Conservation (phyloP, 176 grass and related monocot genomes). For the Zoysia pacifica region DNA sequence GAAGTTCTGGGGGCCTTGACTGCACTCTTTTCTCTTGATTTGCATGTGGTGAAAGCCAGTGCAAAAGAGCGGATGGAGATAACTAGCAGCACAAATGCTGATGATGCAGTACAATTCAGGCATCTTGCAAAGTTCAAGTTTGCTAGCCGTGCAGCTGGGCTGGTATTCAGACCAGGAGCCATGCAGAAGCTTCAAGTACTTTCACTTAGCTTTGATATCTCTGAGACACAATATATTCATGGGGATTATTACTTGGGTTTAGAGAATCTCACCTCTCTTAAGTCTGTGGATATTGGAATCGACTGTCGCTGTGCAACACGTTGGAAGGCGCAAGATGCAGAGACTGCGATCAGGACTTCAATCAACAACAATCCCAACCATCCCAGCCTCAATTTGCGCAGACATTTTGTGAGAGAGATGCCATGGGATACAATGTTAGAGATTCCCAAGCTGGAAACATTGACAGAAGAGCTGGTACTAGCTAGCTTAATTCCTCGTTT, state of each 20-base stretch:
- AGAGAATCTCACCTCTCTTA: conserved; percentile 19
- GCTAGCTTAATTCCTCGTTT: no score
- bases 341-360: background rate
- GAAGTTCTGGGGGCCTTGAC: background rate
- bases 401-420: background rate
- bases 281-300: background rate
- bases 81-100: no score
- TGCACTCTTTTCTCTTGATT: background rate
- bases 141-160: background rate
- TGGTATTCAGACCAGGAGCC: conserved; percentile 8
- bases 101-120: background rate
- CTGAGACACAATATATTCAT: background rate
- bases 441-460: background rate
- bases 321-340: background rate
- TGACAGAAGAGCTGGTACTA: background rate
- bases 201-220: background rate
- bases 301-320: background rate
- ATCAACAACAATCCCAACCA: background rate
- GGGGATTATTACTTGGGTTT: background rate
- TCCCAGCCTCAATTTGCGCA: background rate
- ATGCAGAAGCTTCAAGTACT: background rate
- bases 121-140: background rate
- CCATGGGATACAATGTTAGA: background rate
- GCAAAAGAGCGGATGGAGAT: background rate
- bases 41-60: background rate